Conservation (phyloP, 768 basidiomycete genomes). For the Auriscalpium microsporum region DNA sequence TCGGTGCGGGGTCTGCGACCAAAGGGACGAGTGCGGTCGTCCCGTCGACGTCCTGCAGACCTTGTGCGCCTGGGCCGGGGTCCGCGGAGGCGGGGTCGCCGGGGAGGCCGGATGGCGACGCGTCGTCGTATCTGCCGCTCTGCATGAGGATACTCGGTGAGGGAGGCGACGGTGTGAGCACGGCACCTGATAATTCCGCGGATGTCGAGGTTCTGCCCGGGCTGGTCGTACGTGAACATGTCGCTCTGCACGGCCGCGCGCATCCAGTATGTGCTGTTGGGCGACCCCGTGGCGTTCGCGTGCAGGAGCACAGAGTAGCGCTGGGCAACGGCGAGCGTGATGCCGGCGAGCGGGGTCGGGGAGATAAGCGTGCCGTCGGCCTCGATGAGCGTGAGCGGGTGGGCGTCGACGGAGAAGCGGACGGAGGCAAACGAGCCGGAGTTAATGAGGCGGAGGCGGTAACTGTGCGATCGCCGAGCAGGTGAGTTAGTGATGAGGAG, state of each 20-base stretch:
- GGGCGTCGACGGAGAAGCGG: slow-evolving; percentile 37
- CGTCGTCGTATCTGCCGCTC: slow-evolving; percentile 4
- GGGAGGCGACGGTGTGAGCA: background rate
- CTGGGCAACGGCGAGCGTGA: slow-evolving; percentile 39
- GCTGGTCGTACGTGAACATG: slow-evolving; percentile 22
- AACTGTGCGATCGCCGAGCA: slow-evolving; percentile 13
- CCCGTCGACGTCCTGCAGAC: background rate
- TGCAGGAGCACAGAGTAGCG: slow-evolving; percentile 40
- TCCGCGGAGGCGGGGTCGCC: slow-evolving; percentile 5
- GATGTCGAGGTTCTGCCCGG: slow-evolving; percentile 11
- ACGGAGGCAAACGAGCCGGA: slow-evolving; percentile 39
- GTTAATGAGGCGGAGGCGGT: slow-evolving; percentile 42
- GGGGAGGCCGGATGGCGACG: slow-evolving; percentile 1
- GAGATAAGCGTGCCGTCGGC: slow-evolving; percentile 38
- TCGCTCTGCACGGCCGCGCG: slow-evolving; percentile 30
- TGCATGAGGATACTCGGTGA: no score
- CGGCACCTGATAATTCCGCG: slow-evolving; percentile 9
- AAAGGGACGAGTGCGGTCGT: slow-evolving; percentile 5
- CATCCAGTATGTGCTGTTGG: slow-evolving; percentile 30
- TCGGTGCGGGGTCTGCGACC: background rate
- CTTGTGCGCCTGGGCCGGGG: slow-evolving; percentile 5
- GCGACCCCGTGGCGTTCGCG: slow-evolving; percentile 30
- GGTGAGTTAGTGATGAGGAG: background rate
- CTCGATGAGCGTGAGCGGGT: slow-evolving; percentile 39
- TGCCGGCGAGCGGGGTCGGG: slow-evolving; percentile 30